Conservation (phyloP, 1,139 yeast species). For the Yamadazyma jaroonii region DNA sequence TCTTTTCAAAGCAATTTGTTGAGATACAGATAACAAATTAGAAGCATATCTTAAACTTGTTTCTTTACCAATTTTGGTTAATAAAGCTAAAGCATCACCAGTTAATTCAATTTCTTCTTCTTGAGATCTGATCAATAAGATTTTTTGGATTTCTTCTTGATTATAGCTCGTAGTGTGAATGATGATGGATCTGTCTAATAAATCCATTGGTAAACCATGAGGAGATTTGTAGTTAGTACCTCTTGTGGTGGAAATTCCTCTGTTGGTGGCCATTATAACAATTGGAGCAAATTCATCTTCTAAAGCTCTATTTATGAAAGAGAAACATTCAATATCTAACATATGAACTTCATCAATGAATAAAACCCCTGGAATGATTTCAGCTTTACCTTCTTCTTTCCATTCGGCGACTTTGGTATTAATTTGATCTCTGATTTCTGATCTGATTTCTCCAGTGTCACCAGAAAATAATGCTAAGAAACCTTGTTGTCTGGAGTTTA, state of each 20-base stretch:
- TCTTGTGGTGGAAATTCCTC: conserved; percentile 88
- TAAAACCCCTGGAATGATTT: conserved; percentile 96
- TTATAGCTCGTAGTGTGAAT: conserved; percentile 79
- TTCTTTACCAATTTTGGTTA: conserved; percentile 91
- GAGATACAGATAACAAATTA: conserved; percentile 85
- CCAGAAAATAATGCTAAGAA: conserved; percentile 94
- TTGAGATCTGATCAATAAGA: conserved; percentile 85
- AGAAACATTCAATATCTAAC: conserved; percentile 96
- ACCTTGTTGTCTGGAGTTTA: conserved; percentile 97
- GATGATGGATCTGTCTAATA: conserved; percentile 90
- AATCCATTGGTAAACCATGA: conserved; percentile 93
- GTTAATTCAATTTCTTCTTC: conserved; percentile 92
- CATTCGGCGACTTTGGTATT: conserved; percentile 97
- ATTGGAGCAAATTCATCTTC: conserved; percentile 97
- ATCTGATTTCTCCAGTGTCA: conserved; percentile 95
- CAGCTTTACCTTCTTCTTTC: conserved; percentile 99
- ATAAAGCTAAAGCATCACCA: conserved; percentile 80
- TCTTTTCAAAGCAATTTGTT: conserved; percentile 80
- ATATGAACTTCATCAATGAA: conserved; percentile 98
- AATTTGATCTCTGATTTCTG: conserved; percentile 96
- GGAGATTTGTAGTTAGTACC: conserved; percentile 95
- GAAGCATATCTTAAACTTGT: conserved; percentile 92
- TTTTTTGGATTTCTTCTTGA: conserved; percentile 81
- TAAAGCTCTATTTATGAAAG: conserved; percentile 91
- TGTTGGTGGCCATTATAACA: conserved; percentile 97